Percentiles rank a stretch among this genome's conserved stretches.
Conservation (phyloP, 106 monocot species). For the Acorus calamus region DNA sequence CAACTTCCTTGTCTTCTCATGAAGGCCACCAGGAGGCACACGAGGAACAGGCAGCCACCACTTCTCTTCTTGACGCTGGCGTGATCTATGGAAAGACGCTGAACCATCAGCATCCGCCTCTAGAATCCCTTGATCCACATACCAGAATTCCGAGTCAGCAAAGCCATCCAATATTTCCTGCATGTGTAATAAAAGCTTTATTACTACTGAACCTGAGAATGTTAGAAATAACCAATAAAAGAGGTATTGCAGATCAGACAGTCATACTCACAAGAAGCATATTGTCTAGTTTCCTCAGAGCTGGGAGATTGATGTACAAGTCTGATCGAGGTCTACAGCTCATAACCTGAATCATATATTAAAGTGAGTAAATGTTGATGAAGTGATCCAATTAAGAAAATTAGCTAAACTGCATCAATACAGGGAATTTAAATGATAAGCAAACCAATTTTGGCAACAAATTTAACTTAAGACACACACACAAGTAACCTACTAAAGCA, state of each 20-base stretch:
- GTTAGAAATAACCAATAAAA: neutral
- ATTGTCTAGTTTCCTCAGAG: constrained; percentile 68
- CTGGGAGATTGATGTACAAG: constrained; percentile 75
- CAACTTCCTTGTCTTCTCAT: constrained; percentile 47
- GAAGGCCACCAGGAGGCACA: constrained; percentile 66
- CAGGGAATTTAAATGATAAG: neutral
- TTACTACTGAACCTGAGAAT: neutral
- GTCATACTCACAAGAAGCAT: constrained; percentile 63
- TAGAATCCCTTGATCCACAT: constrained; percentile 70
- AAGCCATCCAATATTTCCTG: constrained; percentile 89
- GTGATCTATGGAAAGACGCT: constrained; percentile 26
- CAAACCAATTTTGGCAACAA: no score
- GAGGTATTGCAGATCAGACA: neutral
- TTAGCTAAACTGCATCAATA: neutral
- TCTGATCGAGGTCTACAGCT: constrained; percentile 62
- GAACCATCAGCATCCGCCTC: constrained; percentile 56
- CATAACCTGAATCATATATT: constrained; percentile 54
- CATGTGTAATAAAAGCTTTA: neutral
- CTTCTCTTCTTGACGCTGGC: constrained; percentile 66
- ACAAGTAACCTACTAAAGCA: no score
- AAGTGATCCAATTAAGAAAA: neutral
- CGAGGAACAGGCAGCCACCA: constrained; percentile 95
- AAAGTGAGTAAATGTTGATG: no score
- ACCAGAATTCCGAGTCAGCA: constrained; percentile 69
- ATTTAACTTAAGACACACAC: no score